Conservation (phyloP, 805 yeast species). For the Lipomyces spencermartinsiae region DNA sequence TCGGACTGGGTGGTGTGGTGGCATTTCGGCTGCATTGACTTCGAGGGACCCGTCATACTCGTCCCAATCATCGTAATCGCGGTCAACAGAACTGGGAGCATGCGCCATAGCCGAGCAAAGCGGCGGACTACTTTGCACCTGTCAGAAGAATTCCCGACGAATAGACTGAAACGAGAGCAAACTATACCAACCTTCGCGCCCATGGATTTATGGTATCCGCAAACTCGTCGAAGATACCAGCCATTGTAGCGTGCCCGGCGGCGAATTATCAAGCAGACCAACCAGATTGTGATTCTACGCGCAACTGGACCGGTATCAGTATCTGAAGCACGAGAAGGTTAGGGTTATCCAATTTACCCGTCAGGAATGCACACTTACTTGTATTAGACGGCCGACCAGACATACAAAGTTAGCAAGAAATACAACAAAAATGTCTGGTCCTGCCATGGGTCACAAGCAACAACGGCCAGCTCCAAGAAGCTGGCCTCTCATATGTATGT, state of each 20-base stretch:
- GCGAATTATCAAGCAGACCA: no score
- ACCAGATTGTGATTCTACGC: no score
- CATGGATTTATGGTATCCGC: slow-evolving; percentile 20
- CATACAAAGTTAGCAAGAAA: no score
- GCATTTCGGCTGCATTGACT: not conserved
- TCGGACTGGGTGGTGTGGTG: not conserved
- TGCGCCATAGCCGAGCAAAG: slow-evolving; percentile 15
- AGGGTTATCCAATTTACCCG: no score
- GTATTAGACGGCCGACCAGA: no score
- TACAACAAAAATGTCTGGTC: no score
- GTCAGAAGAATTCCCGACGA: not conserved
- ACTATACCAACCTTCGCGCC: slow-evolving; percentile 23
- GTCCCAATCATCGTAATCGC: not conserved
- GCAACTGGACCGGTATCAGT: no score
- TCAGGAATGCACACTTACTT: no score
- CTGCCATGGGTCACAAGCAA: no score
- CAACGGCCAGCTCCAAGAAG: no score
- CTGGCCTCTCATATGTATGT: no score
- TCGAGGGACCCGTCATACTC: not conserved
- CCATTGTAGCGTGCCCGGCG: not conserved
- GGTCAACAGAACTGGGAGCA: not conserved
- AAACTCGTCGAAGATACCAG: not conserved
- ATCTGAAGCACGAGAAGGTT: no score
- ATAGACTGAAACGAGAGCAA: not conserved
- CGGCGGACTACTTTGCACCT: slow-evolving; percentile 23